These are phyloP conservation scores for Extremus antarcticus DNA, from an alignment of 495 filamentous ascomycete genomes.

Conservation along the genomic window DNA sequence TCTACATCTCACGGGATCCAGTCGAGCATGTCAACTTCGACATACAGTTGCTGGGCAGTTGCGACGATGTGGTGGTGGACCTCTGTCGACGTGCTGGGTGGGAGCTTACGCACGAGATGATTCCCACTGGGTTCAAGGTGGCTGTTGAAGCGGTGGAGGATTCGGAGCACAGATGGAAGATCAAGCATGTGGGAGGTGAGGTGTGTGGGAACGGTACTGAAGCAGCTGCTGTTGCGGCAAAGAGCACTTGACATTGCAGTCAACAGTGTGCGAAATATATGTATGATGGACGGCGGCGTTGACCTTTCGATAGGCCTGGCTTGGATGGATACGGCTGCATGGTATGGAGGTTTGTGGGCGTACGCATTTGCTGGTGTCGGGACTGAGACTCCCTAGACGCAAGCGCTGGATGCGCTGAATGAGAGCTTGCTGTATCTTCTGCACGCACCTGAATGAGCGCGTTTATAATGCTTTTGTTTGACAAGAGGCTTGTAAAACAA, in stretches of 20 bases:
- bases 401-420: too few relatives aligned
- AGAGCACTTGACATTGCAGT: neutral
- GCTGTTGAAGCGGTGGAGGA: constrained; percentile 2
- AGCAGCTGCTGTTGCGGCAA: neutral
- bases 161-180: neutral
- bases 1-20: constrained; percentile 84
- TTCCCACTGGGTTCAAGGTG: constrained; percentile 6
- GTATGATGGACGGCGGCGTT: too few relatives aligned
- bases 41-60: constrained; percentile 86
- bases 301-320: too few relatives aligned
- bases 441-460: too few relatives aligned
- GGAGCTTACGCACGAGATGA: constrained; percentile 32
- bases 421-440: too few relatives aligned
- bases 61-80: constrained; percentile 83
- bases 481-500: too few relatives aligned
- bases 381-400: too few relatives aligned
- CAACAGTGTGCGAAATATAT: neutral
- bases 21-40: constrained; percentile 89
- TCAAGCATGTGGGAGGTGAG: neutral
- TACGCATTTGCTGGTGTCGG: too few relatives aligned
- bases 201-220: neutral
- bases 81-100: constrained; percentile 77
- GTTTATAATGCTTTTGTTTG: too few relatives aligned
- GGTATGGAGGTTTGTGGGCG: too few relatives aligned
- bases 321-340: too few relatives aligned